These are phyloP conservation scores for Corniculantispora saksenae DNA, from an alignment of 2,329 filamentous ascomycete genomes.

Conservation along the genomic window DNA sequence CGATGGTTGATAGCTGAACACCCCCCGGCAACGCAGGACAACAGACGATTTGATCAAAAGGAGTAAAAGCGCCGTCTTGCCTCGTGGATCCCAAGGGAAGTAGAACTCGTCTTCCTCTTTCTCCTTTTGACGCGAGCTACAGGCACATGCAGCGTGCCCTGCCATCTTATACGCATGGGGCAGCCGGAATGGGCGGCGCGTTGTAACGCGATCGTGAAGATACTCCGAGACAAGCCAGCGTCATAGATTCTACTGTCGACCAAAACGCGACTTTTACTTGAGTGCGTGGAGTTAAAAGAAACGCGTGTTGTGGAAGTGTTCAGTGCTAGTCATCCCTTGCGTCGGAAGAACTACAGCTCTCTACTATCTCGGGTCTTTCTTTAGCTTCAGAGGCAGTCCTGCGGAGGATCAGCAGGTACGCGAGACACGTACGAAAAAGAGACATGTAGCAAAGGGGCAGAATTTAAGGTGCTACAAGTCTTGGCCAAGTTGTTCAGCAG, in stretches of 20 bases:
- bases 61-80: not conserved
- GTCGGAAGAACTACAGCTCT: not conserved
- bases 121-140: not conserved
- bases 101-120: not conserved
- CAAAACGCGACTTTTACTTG: not conserved
- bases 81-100: not conserved
- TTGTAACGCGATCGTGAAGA: not conserved
- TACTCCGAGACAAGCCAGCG: not conserved
- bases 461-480: not conserved
- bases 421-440: conserved; percentile 1
- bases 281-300: not conserved
- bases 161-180: not conserved
- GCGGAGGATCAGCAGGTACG: conserved; percentile 12
- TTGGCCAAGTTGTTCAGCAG: not conserved
- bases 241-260: not conserved
- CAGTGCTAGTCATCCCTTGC: conserved; percentile 9
- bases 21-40: not conserved
- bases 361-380: not conserved
- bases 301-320: not conserved
- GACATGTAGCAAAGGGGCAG: not conserved
- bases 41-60: not conserved
- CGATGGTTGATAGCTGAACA: not conserved
- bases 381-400: not conserved
- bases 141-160: not conserved
- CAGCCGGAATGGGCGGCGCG: not conserved